Evolutionary conservation across 768 basidiomycete genomes (phyloP), one percentile per base, ranked within the genome.

Genomic region (Porphyrellus cyaneotinctus): DNA sequence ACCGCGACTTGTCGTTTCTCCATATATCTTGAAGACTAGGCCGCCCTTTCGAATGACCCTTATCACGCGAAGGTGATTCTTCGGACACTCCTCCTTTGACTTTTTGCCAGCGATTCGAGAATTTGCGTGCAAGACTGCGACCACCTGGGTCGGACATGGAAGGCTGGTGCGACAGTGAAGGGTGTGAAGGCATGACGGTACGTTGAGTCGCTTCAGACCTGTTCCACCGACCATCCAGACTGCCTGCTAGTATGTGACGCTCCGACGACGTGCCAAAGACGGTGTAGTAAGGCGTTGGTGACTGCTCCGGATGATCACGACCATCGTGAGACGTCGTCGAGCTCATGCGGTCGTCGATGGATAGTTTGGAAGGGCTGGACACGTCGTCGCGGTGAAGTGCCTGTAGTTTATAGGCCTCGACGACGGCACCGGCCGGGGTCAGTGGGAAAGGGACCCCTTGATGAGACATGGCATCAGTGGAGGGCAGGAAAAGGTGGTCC

Each of bases 231-330:
- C 79, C 79, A 11, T 73, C 72, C 0, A 73, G 71, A 11, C 74
- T 72, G 0, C 75, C 77, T 0, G 75, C 75, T 13, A 73, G 75
- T 15, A 79, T 70, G 7, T 77, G 67, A 9, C 72, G 73, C 1
- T 73, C 80, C 1, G 77, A 70, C 0, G 71, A 63, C 7, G 73
- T 70, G 2, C 82, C 82, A 52, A 82, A 75, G 15, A 83, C 75
- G 4, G 82, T 80, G 57, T 82, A 82, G 47, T 82, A 80, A n/a
- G 81, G 80, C 11, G 67, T 71, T 31, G 62, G 57, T 13, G 66
- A 52, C 9, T 37, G 50, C 6, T 45, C 28, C 42, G 41, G 20
- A 44, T 54, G 33, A 12, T 65, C 67, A 13, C 43, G 64, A 33
- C 46, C 31, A 49, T 57, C 50, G 26, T 49, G 47, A 43, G 51